Evolutionary conservation across 2,329 filamentous ascomycete species (phyloP), one percentile per base, ranked within the genome.

Genomic region (Phyllosticta citrichinensis): DNA sequence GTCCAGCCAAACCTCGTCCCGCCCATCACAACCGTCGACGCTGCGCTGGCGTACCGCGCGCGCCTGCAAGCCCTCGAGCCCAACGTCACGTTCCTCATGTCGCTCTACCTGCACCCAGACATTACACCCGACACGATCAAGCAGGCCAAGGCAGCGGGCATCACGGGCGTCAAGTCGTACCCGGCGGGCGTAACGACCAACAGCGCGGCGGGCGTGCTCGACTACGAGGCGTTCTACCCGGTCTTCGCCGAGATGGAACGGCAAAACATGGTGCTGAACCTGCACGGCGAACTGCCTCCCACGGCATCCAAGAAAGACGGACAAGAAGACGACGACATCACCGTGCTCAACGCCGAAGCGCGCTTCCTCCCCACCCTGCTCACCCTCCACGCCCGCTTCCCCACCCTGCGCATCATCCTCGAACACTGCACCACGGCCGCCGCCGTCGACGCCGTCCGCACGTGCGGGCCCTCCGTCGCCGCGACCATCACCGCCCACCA

Each of bases 161-260:
- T 95, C 67, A 78, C 77, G 24, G 87, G 87, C 33, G 83, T 91
- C 56, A 91, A 91, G 74, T 81, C 85, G 55, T 91, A 91, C 66
- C 79, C 79, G 5, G 77, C 78, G 20, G 78, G 78, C 40, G 71
- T 74, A 8, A 73, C 70, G 12, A 74, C 70, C 1, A 84, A 86
- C 69, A 85, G 82, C 3, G 78, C 79, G 40, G 83, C 82, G 25
- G 89, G 89, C 12, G 88, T 92, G 24, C 77, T 87, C 17, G 82
- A 84, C 61, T 84, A 89, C 68, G 83, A 85, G 63, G 76, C 80
- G 33, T 93, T 90, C 75, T 88, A 88, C 70, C 83, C 85, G 6
- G 88, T 93, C 14, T 96, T 97, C 70, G 83, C 81, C n/a, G 88
- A 89, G 65, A 97, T 97, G 92, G 88, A 96, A 71, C 77, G 86